Conservation (phyloP, 176 grass and related monocot species). For the Chrysopogon serrulatus region DNA sequence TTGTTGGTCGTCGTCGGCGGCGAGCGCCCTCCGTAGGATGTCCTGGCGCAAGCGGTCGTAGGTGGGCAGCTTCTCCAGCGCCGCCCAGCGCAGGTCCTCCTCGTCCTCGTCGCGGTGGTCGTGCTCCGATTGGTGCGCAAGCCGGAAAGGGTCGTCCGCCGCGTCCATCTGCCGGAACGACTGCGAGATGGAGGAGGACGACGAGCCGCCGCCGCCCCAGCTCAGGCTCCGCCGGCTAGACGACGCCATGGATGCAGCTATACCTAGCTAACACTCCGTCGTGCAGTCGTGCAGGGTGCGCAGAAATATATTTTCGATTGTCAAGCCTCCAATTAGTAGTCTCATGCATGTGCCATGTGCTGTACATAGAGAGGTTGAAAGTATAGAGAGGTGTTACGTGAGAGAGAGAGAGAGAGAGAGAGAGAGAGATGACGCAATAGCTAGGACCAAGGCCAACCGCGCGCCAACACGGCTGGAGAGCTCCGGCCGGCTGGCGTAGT, state of each 20-base stretch:
- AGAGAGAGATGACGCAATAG: no score
- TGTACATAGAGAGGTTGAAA: no score
- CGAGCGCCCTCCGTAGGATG: conserved; percentile 31
- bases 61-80: conserved; percentile 89
- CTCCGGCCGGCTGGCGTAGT: no score
- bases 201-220: neutral
- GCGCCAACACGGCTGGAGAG: no score
- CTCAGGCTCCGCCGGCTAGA: conserved; percentile 19
- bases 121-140: neutral
- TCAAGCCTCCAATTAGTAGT: no score
- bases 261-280: no score
- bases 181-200: conserved; percentile 13
- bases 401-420: no score
- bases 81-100: conserved; percentile 83
- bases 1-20: neutral
- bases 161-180: conserved; percentile 32
- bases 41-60: conserved; percentile 69
- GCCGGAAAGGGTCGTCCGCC: conserved; percentile 34
- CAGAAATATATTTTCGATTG: no score
- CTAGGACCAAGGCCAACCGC: no score
- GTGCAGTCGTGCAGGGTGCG: no score
- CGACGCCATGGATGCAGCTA: neutral
- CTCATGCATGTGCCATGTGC: no score
- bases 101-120: conserved; percentile 47
- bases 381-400: no score